These are phyloP conservation scores for Rhamnella rubrinervis DNA, from an alignment of 331 rosid genomes.

Conservation along the genomic window DNA sequence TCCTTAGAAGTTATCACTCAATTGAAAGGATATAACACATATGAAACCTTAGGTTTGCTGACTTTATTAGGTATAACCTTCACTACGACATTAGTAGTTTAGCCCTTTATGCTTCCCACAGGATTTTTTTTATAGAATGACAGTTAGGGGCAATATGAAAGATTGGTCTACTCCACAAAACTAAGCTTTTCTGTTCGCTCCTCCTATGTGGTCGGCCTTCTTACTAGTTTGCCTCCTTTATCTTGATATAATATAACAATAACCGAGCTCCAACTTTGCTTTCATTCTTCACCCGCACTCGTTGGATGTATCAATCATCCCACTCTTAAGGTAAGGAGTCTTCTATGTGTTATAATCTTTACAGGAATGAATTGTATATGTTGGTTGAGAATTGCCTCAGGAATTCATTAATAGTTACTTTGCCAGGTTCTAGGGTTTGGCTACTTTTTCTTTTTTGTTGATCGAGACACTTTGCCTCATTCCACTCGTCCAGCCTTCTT, in stretches of 20 bases:
- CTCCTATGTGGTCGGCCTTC: not conserved
- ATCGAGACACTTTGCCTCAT: constrained; percentile 9
- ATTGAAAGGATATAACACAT: constrained; percentile 7
- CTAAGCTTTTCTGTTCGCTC: not conserved
- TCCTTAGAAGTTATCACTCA: constrained; percentile 2
- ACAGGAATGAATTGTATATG: not conserved
- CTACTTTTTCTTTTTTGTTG: constrained; percentile 7
- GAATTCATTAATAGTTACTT: no score
- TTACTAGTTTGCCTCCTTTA: not conserved
- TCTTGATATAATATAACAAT: constrained; percentile 11
- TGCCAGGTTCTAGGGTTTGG: not conserved
- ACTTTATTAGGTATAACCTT: not conserved
- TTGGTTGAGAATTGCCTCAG: not conserved
- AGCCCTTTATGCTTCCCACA: not conserved
- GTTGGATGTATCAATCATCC: not conserved
- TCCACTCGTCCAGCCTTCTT: constrained; percentile 14
- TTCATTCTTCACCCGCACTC: constrained; percentile 4
- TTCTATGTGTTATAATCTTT: not conserved
- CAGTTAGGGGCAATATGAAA: no score
- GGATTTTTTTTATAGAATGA: not conserved
- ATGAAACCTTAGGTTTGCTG: not conserved
- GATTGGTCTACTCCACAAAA: not conserved
- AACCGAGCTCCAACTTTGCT: constrained; percentile 3
- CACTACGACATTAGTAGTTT: no score
- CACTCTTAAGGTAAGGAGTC: not conserved